A percentile compares a stretch with the other conserved stretches of the same genome.
Evolutionary conservation across 257 asterid species (phyloP).

Genomic region (Capsicum chinense): DNA sequence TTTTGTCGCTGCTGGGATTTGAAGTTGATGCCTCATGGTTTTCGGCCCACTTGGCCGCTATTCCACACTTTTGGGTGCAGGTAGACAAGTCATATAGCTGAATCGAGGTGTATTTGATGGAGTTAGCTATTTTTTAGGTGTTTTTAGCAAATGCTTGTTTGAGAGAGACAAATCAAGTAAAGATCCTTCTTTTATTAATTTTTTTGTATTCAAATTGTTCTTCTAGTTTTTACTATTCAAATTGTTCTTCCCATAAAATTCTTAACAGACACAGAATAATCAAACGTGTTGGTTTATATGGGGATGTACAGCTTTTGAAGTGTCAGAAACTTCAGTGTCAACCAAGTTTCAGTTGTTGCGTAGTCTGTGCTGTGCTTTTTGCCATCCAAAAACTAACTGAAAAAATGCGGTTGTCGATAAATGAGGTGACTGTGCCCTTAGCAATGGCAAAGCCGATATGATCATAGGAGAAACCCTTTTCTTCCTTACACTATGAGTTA

Average conservation of each 20-base stretch:
- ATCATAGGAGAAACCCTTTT: neutral
- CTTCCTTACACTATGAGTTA: neutral
- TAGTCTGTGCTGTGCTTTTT: neutral
- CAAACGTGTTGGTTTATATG: too few species aligned
- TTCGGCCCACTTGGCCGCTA: too few species aligned
- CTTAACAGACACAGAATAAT: too few species aligned
- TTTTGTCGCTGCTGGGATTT: too few species aligned
- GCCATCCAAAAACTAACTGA: neutral
- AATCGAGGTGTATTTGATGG: neutral
- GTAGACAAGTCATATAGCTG: neutral
- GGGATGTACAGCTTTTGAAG: neutral
- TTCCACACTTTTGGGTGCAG: too few species aligned
- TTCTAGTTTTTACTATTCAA: neutral
- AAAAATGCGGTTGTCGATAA: neutral
- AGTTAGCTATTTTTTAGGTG: neutral
- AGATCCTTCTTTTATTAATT: neutral
- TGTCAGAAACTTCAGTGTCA: neutral
- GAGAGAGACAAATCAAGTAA: neutral
- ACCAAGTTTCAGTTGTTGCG: neutral
- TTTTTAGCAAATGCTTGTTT: neutral
- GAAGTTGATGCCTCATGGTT: too few species aligned
- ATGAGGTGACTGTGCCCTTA: neutral
- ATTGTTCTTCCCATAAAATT: too few species aligned
- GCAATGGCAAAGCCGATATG: neutral
- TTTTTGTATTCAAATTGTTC: neutral